Percentiles rank a stretch among this genome's conserved stretches.
These are phyloP conservation scores for Boletus rubropictus DNA, from an alignment of 768 basidiomycete genomes.

Conservation along the genomic window DNA sequence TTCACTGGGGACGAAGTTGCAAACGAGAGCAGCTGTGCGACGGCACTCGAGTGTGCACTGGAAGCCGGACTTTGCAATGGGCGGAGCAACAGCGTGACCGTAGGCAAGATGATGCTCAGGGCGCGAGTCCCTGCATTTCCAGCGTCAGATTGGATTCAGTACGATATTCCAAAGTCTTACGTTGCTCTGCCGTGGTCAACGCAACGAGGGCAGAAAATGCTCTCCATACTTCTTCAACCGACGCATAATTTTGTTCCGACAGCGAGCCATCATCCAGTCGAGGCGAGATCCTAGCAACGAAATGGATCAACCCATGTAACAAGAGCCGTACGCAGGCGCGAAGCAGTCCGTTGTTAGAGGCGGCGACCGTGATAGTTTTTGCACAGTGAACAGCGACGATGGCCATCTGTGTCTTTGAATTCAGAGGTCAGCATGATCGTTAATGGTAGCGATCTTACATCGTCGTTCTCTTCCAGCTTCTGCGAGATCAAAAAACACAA, in stretches of 20 bases:
- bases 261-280: slow-evolving; percentile 52
- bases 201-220: slow-evolving; percentile 63
- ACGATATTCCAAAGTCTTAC: slow-evolving; percentile 39
- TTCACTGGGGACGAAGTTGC: slow-evolving; percentile 65
- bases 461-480: slow-evolving; percentile 62
- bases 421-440: slow-evolving; percentile 1
- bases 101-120: slow-evolving; percentile 70
- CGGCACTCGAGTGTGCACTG: slow-evolving; percentile 49
- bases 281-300: slow-evolving; percentile 63
- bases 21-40: slow-evolving; percentile 63
- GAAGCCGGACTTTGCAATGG: slow-evolving; percentile 40
- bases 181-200: slow-evolving; percentile 50
- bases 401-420: slow-evolving; percentile 46
- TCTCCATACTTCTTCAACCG: slow-evolving; percentile 77
- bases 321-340: slow-evolving; percentile 67
- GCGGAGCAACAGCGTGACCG: slow-evolving; percentile 64
- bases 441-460: slow-evolving; percentile 42
- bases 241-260: slow-evolving; percentile 52
- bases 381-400: slow-evolving; percentile 88
- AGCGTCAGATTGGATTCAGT: slow-evolving; percentile 10
- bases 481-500: slow-evolving; percentile 80
- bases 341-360: slow-evolving; percentile 61
- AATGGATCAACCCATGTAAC: slow-evolving; percentile 77
- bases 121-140: slow-evolving; percentile 51
- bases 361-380: slow-evolving; percentile 74